Evolutionary conservation across 1,139 yeast species (phyloP), one percentile per base, ranked within the genome.

Genomic region (Yamadazyma dushanensis): DNA sequence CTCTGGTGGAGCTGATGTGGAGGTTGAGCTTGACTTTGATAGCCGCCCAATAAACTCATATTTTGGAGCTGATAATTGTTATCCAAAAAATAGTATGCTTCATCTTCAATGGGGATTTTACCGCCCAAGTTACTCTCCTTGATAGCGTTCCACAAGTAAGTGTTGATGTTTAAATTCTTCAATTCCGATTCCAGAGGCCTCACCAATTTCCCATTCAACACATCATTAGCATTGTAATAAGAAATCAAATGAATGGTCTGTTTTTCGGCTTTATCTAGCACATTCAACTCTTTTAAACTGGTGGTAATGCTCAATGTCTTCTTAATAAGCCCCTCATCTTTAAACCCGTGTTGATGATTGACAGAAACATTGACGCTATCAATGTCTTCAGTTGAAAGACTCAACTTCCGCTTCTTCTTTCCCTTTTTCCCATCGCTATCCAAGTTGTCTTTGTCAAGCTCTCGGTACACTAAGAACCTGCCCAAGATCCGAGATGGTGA

Each of bases 401-500:
- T 45, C 26, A 41, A 34, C 31, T 46, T 46, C 38, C 61, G 59
- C 44, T 61, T 64, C 47, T 59, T 60, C 45, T 61, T 64, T 45
- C 59, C 59, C n/a, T 27, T 34, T 21, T 34, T 35, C 8, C 26
- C 22, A 15, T 19, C 38, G 9, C 26, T 16, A 29, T 40, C 40
- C 3, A 25, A 25, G 11, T 38, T 35, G 8, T 63, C 70, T 46
- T 76, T 75, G 50, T 85, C 89, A 36, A 86, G 63, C 56, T 86
- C 94, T 28, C 95, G 73, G 57, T 89, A 89, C 8, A 89, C 83
- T 27, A 89, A 65, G 49, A 89, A 89, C 39, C 94, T 70, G 3
- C 95, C 95, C 28, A 87, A 68, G 20, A 89, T 87, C 35, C 97
- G 66, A 2, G 94, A 83, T 0, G 97, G 96, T 1, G 90, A 80